Conservation (phyloP, 257 asterid species). For the Capsicum chinense region DNA sequence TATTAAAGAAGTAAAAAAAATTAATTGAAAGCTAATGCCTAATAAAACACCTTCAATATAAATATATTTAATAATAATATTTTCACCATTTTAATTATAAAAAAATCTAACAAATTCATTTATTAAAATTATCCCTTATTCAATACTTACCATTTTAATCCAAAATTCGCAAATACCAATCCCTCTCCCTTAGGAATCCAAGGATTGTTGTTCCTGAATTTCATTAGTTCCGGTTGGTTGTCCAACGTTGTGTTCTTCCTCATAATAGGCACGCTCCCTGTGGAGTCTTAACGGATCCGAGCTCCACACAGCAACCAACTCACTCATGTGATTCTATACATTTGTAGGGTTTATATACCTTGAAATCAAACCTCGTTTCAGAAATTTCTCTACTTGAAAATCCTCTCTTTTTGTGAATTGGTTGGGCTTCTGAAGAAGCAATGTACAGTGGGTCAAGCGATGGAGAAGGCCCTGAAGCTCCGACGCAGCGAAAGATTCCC, state of each 20-base stretch:
- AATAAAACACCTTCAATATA: too few relatives aligned
- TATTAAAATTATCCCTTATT: too few relatives aligned
- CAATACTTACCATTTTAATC: too few relatives aligned
- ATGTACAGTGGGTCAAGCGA: slow-evolving; percentile 87
- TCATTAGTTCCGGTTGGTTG: background rate
- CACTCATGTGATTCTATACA: background rate
- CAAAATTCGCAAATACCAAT: too few relatives aligned
- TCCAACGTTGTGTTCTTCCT: background rate
- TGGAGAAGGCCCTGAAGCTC: slow-evolving; percentile 64
- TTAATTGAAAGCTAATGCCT: too few relatives aligned
- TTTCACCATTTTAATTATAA: too few relatives aligned
- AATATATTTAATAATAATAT: too few relatives aligned
- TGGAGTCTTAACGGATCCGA: slow-evolving; percentile 22
- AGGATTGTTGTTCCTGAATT: background rate
- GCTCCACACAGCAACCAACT: background rate
- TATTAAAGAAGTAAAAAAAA: too few relatives aligned
- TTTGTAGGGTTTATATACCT: background rate
- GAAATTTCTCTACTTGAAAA: background rate
- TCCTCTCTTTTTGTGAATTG: background rate
- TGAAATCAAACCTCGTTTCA: slow-evolving; percentile 4
- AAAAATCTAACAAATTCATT: too few relatives aligned
- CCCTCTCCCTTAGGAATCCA: background rate
- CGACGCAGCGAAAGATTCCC: slow-evolving; percentile 77
- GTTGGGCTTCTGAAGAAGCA: slow-evolving; percentile 15
- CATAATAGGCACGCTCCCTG: background rate